These are phyloP conservation scores for Termitomyces bulborhizus DNA, from an alignment of 768 basidiomycete species.

Conservation along the genomic window DNA sequence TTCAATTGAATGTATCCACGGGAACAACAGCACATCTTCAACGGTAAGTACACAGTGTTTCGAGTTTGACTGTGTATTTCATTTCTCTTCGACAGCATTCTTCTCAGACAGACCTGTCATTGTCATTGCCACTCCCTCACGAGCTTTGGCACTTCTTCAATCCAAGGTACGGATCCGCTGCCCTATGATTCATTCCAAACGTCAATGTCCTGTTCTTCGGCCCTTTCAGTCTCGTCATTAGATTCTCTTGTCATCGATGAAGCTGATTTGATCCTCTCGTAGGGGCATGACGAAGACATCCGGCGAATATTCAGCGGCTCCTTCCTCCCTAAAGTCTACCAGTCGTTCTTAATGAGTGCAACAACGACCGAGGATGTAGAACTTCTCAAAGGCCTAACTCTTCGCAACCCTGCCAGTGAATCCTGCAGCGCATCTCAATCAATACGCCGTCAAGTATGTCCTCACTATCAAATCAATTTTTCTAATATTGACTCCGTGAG, in stretches of 20 bases:
- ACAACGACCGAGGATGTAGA: constrained; percentile 97
- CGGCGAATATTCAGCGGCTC: constrained; percentile 61
- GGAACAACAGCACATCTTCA: constrained; percentile 68
- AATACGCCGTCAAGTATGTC: constrained; percentile 74
- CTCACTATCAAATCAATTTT: not conserved
- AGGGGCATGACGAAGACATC: constrained; percentile 91
- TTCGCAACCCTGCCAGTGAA: constrained; percentile 62
- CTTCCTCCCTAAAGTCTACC: constrained; percentile 76
- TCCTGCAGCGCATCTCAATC: constrained; percentile 62
- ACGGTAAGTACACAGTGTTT: constrained; percentile 21
- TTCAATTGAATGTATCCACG: constrained; percentile 69
- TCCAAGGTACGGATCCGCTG: constrained; percentile 47
- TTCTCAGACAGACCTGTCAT: constrained; percentile 70
- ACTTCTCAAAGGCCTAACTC: constrained; percentile 76
- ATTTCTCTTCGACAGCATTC: constrained; percentile 8
- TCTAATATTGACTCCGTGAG: constrained; percentile 18
- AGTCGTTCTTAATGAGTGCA: constrained; percentile 94
- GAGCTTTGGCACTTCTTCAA: constrained; percentile 60
- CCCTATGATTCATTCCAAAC: not conserved
- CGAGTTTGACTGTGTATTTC: not conserved
- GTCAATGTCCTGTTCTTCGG: constrained; percentile 27
- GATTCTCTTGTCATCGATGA: constrained; percentile 95
- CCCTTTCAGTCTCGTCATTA: constrained; percentile 57
- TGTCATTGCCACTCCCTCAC: constrained; percentile 73
- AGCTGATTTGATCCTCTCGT: constrained; percentile 94